Percentiles rank a stretch among this genome's conserved stretches.
Evolutionary conservation across 768 basidiomycete genomes (phyloP).

Genomic region (Gyrodon lividus): DNA sequence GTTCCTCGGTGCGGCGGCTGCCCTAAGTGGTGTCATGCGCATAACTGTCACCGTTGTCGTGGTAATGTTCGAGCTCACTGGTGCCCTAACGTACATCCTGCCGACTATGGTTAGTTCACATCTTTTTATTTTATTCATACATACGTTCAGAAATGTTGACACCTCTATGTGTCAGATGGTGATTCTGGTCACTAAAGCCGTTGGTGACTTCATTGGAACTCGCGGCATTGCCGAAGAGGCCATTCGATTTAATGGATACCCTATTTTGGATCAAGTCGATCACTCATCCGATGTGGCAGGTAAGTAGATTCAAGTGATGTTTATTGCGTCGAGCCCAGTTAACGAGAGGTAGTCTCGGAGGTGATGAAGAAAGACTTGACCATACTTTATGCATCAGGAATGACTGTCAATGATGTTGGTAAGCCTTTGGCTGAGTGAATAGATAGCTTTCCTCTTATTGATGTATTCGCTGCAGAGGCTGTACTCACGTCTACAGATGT

Average conservation of each 20-base stretch:
- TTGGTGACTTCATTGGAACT: conserved; percentile 90
- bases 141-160: conserved; percentile 6
- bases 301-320: conserved; percentile 35
- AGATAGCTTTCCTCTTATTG: background rate
- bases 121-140: conserved; percentile 4
- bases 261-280: conserved; percentile 95
- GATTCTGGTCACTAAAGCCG: conserved; percentile 92
- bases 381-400: conserved; percentile 69
- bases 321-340: conserved; percentile 5
- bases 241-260: conserved; percentile 96
- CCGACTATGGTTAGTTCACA: conserved; percentile 83
- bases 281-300: conserved; percentile 89
- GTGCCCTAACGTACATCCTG: conserved; percentile 93
- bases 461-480: conserved; percentile 49
- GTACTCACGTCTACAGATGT: conserved; percentile 70
- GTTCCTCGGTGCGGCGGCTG: conserved; percentile 94
- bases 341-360: conserved; percentile 59
- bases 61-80: conserved; percentile 99
- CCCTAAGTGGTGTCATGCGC: conserved; percentile 93
- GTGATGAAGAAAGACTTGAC: conserved; percentile 87
- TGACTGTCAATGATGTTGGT: conserved; percentile 82
- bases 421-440: conserved; percentile 26
- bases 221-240: conserved; percentile 96
- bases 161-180: conserved; percentile 67
- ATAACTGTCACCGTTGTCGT: conserved; percentile 98